These are phyloP conservation scores for Jaapia argillacea DNA, from an alignment of 768 basidiomycete genomes.

Conservation along the genomic window DNA sequence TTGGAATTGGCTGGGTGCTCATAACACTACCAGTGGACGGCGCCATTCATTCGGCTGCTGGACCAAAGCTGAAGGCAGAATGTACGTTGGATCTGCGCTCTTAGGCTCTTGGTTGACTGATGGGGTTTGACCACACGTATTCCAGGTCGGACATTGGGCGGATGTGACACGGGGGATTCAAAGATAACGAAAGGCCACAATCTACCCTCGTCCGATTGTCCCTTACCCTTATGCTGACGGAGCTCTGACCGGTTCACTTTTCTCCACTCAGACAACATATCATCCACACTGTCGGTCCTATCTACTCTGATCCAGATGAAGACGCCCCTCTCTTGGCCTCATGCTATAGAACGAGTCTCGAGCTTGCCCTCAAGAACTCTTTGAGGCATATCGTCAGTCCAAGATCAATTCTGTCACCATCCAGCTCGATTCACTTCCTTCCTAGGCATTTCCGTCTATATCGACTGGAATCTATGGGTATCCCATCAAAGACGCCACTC, in stretches of 20 bases:
- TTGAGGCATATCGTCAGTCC: conserved; percentile 48
- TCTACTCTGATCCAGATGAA: conserved; percentile 37
- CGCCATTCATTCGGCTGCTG: conserved; percentile 73
- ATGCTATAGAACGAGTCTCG: conserved; percentile 57
- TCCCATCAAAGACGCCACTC: conserved; percentile 63
- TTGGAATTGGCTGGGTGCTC: conserved; percentile 1
- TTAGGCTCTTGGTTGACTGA: background rate
- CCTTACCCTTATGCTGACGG: background rate
- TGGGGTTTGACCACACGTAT: background rate
- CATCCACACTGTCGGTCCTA: conserved; percentile 77
- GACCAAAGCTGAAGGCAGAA: conserved; percentile 52
- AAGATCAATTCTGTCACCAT: background rate
- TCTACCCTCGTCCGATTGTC: conserved; percentile 64
- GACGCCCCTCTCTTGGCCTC: conserved; percentile 50
- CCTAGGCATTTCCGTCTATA: conserved; percentile 70
- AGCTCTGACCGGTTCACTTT: background rate
- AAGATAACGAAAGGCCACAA: conserved; percentile 75
- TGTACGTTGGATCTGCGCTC: conserved; percentile 35
- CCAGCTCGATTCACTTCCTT: background rate
- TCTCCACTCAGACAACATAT: conserved; percentile 42
- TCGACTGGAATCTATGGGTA: conserved; percentile 78
- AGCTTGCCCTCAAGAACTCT: conserved; percentile 48
- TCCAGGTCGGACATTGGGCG: conserved; percentile 52
- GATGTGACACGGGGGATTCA: conserved; percentile 62
- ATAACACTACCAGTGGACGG: conserved; percentile 51